Evolutionary conservation across 140 eudicot genomes (phyloP).

Genomic region (Senecio squalidus): DNA sequence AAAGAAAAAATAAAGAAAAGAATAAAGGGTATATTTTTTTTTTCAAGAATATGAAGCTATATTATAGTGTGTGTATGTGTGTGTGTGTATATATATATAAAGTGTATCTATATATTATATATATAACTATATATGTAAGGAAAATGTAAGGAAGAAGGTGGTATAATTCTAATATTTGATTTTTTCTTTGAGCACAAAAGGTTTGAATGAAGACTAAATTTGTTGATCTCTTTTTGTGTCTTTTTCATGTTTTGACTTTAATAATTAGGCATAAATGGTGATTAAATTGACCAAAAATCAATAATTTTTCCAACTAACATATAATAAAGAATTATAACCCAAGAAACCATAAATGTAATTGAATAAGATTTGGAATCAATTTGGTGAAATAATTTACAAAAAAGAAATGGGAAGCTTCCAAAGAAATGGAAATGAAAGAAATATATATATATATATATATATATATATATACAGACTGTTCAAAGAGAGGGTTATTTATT

Average conservation of each 20-base stretch:
- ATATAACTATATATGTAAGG: background rate
- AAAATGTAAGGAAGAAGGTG: conserved; percentile 32
- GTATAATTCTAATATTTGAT: conserved; percentile 26
- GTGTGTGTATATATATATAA: conserved; percentile 9
- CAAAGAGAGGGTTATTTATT: conserved; percentile 4
- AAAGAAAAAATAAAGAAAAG: conserved; percentile 22
- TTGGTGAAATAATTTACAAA: conserved; percentile 18
- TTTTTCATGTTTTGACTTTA: conserved; percentile 23
- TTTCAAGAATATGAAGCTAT: conserved; percentile 15
- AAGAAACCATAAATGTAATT: background rate
- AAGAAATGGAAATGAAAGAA: conserved; percentile 6
- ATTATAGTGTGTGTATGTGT: background rate
- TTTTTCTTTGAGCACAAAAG: conserved; percentile 31
- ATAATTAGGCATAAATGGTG: conserved; percentile 22
- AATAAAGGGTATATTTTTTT: conserved; percentile 5
- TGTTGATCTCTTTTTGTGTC: conserved; percentile 2
- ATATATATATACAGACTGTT: conserved; percentile 38
- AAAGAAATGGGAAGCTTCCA: conserved; percentile 18
- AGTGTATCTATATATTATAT: too few species aligned
- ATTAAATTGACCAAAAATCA: background rate
- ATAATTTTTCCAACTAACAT: conserved; percentile 19
- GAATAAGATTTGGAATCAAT: conserved; percentile 14
- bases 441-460: too few species aligned
- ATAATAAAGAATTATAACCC: conserved; percentile 14
- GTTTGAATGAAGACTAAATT: conserved; percentile 52